phyloP scores from a whole-genome alignment of 2,329 filamentous ascomycete species.

The Sphaerulina musiva region DNA sequence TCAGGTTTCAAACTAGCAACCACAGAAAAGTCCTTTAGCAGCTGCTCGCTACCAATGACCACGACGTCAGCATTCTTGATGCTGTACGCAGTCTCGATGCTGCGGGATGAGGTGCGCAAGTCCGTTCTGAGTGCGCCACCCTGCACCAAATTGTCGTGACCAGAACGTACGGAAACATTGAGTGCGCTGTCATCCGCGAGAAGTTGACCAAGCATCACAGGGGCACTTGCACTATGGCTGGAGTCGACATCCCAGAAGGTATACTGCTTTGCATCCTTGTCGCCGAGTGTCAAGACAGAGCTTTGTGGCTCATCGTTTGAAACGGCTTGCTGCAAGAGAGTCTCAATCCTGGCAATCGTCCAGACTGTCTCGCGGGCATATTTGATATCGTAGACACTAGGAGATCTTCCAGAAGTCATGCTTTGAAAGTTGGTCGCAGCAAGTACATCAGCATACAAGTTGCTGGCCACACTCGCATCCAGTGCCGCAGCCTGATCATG shows the following conservation, averaged over 20 bases:
- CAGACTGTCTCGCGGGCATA: conserved; percentile 68
- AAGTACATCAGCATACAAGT: conserved; percentile 84
- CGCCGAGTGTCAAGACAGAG: conserved; percentile 38
- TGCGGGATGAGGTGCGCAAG: conserved; percentile 73
- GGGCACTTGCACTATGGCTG: conserved; percentile 60
- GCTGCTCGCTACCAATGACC: conserved; percentile 70
- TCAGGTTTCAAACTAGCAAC: conserved; percentile 39
- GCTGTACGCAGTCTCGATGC: conserved; percentile 76
- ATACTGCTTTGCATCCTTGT: conserved; percentile 63
- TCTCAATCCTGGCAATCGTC: conserved; percentile 50
- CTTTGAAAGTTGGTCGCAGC: conserved; percentile 74
- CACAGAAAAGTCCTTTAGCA: conserved; percentile 72
- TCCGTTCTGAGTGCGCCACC: conserved; percentile 81
- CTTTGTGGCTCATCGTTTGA: conserved; percentile 34
- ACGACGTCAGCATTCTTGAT: conserved; percentile 71
- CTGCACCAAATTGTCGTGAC: conserved; percentile 57
- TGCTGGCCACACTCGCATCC: conserved; percentile 73
- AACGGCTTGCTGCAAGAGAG: conserved; percentile 43
- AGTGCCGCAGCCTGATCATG: conserved; percentile 62
- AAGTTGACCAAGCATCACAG: conserved; percentile 55
- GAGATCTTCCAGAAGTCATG: conserved; percentile 54
- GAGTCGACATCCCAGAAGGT: conserved; percentile 88
- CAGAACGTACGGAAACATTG: conserved; percentile 55
- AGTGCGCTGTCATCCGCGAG: conserved; percentile 54
- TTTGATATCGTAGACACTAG: conserved; percentile 74